phyloP scores from a whole-genome alignment of 163 green algal genomes.

The Botryococcus braunii region DNA sequence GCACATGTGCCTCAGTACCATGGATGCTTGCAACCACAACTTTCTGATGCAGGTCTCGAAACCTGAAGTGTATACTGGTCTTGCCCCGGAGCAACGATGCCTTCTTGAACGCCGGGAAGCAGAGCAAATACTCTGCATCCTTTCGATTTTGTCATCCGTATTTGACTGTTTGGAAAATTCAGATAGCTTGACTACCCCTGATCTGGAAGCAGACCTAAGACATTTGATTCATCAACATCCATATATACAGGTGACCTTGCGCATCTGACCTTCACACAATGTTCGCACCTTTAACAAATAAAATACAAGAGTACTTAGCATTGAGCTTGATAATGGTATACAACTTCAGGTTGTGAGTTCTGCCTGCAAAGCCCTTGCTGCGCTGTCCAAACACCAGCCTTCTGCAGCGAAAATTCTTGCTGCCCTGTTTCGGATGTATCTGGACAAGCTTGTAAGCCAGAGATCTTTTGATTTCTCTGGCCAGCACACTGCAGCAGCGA shows the following conservation, averaged over 20 bases:
- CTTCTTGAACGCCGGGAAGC: constrained; percentile 25
- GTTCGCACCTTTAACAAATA: too few species aligned
- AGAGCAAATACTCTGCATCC: constrained; percentile 47
- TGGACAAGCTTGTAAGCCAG: too few species aligned
- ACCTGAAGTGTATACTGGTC: too few species aligned
- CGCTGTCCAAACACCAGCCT: constrained; percentile 24
- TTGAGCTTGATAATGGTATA: too few species aligned
- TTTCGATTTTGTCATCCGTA: constrained; percentile 11
- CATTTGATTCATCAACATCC: constrained; percentile 42
- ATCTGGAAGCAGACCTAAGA: constrained; percentile 42
- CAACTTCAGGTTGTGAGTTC: constrained; percentile 38
- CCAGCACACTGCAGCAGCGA: too few species aligned
- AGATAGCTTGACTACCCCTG: constrained; percentile 9
- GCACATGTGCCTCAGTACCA: too few species aligned
- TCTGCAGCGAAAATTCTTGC: constrained; percentile 16
- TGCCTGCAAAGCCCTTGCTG: constrained; percentile 39
- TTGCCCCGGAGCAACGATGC: too few species aligned
- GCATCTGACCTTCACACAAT: not conserved
- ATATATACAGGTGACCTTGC: constrained; percentile 34
- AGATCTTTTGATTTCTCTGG: too few species aligned
- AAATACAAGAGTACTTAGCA: too few species aligned
- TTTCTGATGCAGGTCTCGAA: too few species aligned
- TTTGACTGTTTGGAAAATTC: not conserved
- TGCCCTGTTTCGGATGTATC: constrained; percentile 16
- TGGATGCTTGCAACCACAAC: too few species aligned